Conservation (phyloP, 768 basidiomycete species). For the Suillus subluteus region DNA sequence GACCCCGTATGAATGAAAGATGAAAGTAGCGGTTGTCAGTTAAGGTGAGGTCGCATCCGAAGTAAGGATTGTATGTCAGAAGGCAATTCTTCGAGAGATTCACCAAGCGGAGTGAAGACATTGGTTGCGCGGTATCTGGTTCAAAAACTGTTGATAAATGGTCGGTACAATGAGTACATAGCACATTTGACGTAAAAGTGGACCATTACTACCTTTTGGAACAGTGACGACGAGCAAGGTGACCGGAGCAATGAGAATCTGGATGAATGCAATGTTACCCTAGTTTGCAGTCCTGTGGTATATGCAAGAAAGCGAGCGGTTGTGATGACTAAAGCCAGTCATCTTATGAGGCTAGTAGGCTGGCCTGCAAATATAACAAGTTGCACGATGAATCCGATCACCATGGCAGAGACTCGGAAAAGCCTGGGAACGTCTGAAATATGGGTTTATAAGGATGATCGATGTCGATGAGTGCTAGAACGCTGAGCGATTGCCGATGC, state of each 20-base stretch:
- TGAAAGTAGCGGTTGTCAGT: background rate
- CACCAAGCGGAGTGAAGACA: too few species aligned
- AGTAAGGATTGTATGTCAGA: too few species aligned
- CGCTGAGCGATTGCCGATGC: too few species aligned
- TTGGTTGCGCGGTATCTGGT: too few species aligned
- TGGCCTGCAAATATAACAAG: constrained; percentile 49
- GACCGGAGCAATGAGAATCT: constrained; percentile 93
- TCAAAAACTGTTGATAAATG: too few species aligned
- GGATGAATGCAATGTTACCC: constrained; percentile 75
- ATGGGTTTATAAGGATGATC: too few species aligned
- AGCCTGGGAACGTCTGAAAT: constrained; percentile 42
- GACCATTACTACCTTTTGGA: constrained; percentile 66
- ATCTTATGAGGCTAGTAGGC: constrained; percentile 56
- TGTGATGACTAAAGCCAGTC: constrained; percentile 17
- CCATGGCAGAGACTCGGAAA: constrained; percentile 63
- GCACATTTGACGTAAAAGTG: background rate
- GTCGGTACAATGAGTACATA: background rate
- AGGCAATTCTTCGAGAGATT: too few species aligned
- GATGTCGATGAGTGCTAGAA: too few species aligned
- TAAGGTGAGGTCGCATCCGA: background rate
- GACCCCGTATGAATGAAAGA: constrained; percentile 3
- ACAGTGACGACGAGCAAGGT: constrained; percentile 89
- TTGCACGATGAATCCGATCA: constrained; percentile 96
- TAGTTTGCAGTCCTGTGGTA: constrained; percentile 64
- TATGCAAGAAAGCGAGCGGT: background rate